Evolutionary conservation across 345 rosid species (phyloP), one percentile per base, ranked within the genome.

Genomic region (Rhodamnia rubescens): DNA sequence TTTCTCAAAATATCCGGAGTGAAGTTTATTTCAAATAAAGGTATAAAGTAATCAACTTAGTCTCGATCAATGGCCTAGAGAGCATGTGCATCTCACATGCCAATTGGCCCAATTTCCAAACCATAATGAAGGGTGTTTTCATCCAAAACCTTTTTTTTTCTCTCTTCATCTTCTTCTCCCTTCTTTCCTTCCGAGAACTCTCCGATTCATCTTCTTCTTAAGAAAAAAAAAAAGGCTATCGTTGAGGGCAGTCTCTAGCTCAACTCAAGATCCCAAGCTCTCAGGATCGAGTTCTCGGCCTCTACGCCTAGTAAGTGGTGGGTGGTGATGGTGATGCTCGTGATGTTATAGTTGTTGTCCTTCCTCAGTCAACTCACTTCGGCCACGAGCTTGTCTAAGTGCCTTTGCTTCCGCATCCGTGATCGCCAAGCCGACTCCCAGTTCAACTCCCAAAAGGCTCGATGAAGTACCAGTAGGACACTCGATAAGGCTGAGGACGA

Each of bases 391-490:
- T 42, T 5, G 6, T 42, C 44, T 5, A 42, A 42, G 44, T 42
- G 51, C 2, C 51, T 49, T 49, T 50, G 52, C 52, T 50, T 50
- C 52, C 13, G 52, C 52, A 50, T 50, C 52, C 13, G 52, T 13
- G 52, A 50, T 3, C 13, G 12, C 13, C 52, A 9, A 10, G 13
- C 52, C 12, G 52, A 50, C 52, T 93, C 99, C 12, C 99, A 83
- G 75, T 97, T 97, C 12, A 99, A 96, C 12, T 90, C 82, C 98
- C 47, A 44, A 58, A 58, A 58, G 69, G 32, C 69, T n/a, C 69
- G 14, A n/a, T 15, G 69, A 58, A 58, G 1, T 58, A 16, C 36
- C 74, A 13, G 27, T n/a, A 59, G 47, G 74, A 59, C 36, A 59
- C 36, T 59, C 18, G 2, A 27, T 13, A n/a, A 27, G 36, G 20